phyloP scores from a whole-genome alignment of 257 asterid genomes.

The Fraxinus cuspidata region DNA sequence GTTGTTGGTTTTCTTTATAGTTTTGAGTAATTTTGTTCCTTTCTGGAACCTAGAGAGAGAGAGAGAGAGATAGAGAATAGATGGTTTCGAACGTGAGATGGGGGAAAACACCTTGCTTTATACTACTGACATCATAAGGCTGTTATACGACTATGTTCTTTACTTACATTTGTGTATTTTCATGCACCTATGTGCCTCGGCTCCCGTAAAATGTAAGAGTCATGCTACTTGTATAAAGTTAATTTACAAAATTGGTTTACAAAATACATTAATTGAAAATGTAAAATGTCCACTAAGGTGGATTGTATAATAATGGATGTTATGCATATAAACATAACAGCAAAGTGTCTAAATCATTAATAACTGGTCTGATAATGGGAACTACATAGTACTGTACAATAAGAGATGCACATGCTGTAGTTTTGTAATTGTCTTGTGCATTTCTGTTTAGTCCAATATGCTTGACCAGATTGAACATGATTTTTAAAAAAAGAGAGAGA shows the following conservation, averaged over 20 bases:
- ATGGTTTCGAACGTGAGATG: conserved; percentile 12
- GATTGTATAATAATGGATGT: background rate
- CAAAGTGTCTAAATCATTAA: no score
- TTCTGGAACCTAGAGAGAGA: conserved; percentile 44
- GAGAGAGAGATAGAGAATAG: conserved; percentile 14
- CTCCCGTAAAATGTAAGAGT: no score
- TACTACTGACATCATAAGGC: conserved; percentile 17
- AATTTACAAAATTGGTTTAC: no score
- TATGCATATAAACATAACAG: background rate
- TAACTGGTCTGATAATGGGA: background rate
- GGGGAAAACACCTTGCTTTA: conserved; percentile 44
- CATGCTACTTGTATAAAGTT: no score
- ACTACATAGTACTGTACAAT: background rate
- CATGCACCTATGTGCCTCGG: conserved; percentile 30
- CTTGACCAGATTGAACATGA: background rate
- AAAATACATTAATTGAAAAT: no score
- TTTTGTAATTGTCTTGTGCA: no score
- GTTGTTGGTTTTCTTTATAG: conserved; percentile 54
- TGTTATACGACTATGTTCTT: conserved; percentile 4
- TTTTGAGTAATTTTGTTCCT: conserved; percentile 42
- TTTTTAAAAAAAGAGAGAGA: background rate
- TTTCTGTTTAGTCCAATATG: background rate
- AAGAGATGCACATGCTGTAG: background rate
- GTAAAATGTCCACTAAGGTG: no score
- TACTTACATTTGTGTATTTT: conserved; percentile 39